phyloP scores from a whole-genome alignment of 176 grass and related monocot species.

The Aechmea fasciata region DNA sequence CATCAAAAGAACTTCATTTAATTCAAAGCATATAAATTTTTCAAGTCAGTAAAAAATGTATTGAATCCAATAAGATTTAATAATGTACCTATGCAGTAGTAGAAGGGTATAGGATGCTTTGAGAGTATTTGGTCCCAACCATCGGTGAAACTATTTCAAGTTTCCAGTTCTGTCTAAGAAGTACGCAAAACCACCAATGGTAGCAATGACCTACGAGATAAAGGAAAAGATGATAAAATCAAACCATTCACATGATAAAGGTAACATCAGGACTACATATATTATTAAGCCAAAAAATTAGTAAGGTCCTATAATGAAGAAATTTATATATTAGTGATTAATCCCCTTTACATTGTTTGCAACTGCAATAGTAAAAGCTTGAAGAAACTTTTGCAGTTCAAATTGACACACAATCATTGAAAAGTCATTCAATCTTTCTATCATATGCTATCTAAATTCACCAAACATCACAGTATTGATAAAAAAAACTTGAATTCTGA shows the following conservation, averaged over 20 bases:
- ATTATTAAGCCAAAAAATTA: neutral
- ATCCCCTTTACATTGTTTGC: neutral
- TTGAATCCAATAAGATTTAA: neutral
- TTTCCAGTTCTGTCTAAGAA: no score
- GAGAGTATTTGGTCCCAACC: no score
- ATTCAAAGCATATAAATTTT: neutral
- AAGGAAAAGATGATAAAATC: neutral
- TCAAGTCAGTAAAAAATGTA: neutral
- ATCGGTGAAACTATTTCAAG: no score
- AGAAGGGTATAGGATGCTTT: constrained; percentile 93
- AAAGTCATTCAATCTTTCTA: neutral
- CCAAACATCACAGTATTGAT: no score
- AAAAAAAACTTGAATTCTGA: no score
- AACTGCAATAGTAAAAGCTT: neutral
- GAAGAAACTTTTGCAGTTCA: neutral
- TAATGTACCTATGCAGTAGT: constrained; percentile 81
- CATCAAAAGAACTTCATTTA: no score
- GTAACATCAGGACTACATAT: no score
- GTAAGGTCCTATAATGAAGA: neutral
- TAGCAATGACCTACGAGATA: constrained; percentile 52
- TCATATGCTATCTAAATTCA: neutral
- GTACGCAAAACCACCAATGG: no score
- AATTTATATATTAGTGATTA: neutral
- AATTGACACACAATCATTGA: neutral
- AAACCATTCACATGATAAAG: neutral